Conservation (phyloP, 2,329 filamentous ascomycete species). For the Rhytidhysteron rufulum region DNA sequence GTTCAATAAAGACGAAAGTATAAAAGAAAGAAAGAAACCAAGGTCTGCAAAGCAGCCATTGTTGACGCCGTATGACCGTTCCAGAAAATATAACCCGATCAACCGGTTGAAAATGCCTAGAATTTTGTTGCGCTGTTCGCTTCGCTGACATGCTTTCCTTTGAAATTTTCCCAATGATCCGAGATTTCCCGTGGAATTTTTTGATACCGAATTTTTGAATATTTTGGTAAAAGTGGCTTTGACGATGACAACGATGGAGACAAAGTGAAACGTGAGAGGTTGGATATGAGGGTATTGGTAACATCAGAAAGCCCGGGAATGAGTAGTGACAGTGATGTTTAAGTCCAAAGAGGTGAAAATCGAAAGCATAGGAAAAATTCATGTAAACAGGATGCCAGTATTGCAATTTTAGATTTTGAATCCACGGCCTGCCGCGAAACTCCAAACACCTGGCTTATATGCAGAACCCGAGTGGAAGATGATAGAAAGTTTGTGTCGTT, state of each 20-base stretch:
- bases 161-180: neutral
- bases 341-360: no score
- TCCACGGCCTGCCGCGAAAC: neutral
- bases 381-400: neutral
- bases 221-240: neutral
- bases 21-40: neutral
- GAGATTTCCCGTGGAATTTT: neutral
- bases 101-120: neutral
- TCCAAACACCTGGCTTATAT: neutral
- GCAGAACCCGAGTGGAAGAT: neutral
- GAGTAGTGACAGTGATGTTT: neutral
- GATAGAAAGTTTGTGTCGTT: neutral
- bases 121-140: no score
- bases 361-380: neutral
- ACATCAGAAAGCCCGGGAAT: neutral
- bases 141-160: neutral
- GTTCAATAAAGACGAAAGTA: neutral
- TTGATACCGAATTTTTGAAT: neutral
- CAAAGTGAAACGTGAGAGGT: neutral
- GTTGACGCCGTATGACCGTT: neutral
- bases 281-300: no score
- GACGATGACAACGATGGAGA: neutral
- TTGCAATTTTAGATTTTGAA: neutral
- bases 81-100: neutral
- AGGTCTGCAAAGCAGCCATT: neutral